A percentile compares a stretch with the other conserved stretches of the same genome.
phyloP scores from a whole-genome alignment of 306 rosid genomes.

The Oemleria cerasiformis region DNA sequence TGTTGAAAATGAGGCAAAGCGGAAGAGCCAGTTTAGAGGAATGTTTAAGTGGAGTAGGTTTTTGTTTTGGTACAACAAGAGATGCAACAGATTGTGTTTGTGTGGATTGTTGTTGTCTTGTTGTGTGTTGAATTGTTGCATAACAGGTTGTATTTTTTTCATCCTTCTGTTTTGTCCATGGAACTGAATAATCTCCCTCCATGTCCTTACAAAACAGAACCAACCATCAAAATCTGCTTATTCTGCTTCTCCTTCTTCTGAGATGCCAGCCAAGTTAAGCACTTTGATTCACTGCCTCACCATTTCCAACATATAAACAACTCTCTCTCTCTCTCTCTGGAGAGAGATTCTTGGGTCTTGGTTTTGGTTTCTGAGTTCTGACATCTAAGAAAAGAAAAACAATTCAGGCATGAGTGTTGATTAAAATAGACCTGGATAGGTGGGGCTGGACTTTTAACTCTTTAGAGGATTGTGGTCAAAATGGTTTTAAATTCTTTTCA shows the following conservation, averaged over 20 bases:
- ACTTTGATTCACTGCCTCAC: constrained; percentile 38
- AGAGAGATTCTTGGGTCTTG: constrained; percentile 32
- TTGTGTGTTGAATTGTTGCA: constrained; percentile 44
- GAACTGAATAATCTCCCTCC: constrained; percentile 52
- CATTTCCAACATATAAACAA: constrained; percentile 50
- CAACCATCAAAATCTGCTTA: constrained; percentile 28
- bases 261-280: neutral
- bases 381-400: constrained; percentile 48
- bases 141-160: constrained; percentile 16
- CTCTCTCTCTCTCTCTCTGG: constrained; percentile 15
- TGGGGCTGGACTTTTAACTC: constrained; percentile 43
- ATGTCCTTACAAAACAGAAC: constrained; percentile 63
- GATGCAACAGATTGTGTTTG: constrained; percentile 40
- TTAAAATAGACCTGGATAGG: constrained; percentile 35
- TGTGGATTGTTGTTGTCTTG: constrained; percentile 67
- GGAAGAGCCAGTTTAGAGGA: constrained; percentile 48
- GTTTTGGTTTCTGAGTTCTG: constrained; percentile 31
- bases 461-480: constrained; percentile 18
- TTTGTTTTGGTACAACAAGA: constrained; percentile 35
- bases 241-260: constrained; percentile 7
- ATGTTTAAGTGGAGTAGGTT: constrained; percentile 42
- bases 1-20: constrained; percentile 17
- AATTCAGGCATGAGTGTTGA: constrained; percentile 37
- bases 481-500: neutral
- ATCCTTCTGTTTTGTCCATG: constrained; percentile 51